Base-by-base conservation (phyloP, 1,139 yeast genomes). In the Yamadazyma triangularis region DNA sequence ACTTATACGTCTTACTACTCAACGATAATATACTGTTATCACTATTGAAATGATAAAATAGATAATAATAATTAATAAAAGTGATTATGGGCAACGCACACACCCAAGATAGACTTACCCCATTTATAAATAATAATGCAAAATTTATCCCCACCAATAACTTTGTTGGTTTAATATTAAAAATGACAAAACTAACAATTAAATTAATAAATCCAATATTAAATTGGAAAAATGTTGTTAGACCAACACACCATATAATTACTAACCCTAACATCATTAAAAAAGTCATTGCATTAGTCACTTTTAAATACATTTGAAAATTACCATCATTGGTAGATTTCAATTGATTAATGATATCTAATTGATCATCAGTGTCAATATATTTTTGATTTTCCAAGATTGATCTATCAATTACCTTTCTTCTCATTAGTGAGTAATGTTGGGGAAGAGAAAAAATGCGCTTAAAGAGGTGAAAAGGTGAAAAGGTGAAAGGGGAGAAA, bases 301-400 rank as follows among this genome's bases (percentile, higher is more conserved):
- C 6, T 13, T 24, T 34, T 15, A 38, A 30, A 21, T 40, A 36
- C 4, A 5, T 14, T 8, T 34, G 19, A 28, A 33, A 40, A n/a
- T 26, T 21, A 4, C 24, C 24, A 13, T 29, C 16, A 27, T 45
- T 43, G n/a, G 30, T 25, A 4, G 25, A 6, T 5, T 33, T 23
- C 11, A 53, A 33, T 10, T 39, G 32, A 8, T 36, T 32, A 2
- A 53, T 48, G 9, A 53, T 33, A n/a, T 33, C 29, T 3, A 41
- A 39, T 34, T 53, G 58, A 30, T 53, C 58, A 25, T 44, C 50
- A 13, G 42, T 37, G 30, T 53, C 58, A 2, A 53, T 22, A 18
- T 18, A 18, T 7, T 18, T 18, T 18, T 18, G 20, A 18, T 18
- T 18, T 7, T 18, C 9, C 9, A 18, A 18, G 6, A 18, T 7